These are phyloP conservation scores for Heteromeles arbutifolia DNA, from an alignment of 306 rosid genomes.

Conservation along the genomic window DNA sequence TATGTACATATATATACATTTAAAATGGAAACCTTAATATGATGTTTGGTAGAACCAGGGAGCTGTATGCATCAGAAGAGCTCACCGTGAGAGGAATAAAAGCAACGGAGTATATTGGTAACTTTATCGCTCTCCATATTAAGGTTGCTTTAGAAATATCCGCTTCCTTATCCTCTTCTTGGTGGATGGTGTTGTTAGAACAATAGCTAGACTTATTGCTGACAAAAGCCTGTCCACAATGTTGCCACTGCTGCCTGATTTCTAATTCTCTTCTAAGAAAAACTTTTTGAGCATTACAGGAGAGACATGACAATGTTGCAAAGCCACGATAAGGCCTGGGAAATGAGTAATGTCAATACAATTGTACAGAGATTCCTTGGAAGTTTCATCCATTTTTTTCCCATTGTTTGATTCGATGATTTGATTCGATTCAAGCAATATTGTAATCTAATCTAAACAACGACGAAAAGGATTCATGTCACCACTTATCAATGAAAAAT, in stretches of 20 bases:
- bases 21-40: neutral
- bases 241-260: conserved; percentile 13
- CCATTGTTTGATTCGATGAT: too few species aligned
- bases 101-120: conserved; percentile 89
- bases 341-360: neutral
- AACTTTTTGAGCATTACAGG: neutral
- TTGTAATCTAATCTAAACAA: too few species aligned
- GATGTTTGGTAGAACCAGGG: neutral
- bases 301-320: conserved; percentile 8
- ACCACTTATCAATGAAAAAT: too few species aligned
- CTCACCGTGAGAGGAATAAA: conserved; percentile 82
- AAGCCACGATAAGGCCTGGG: conserved; percentile 7
- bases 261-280: conserved; percentile 19
- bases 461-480: too few species aligned
- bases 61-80: neutral
- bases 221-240: conserved; percentile 1
- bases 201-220: neutral
- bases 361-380: neutral
- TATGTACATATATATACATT: neutral
- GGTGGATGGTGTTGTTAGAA: conserved; percentile 7
- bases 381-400: too few species aligned
- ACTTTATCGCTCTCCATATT: conserved; percentile 82
- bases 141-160: conserved; percentile 40
- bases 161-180: conserved; percentile 26
- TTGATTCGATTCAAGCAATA: too few species aligned